A percentile compares a stretch with the other conserved stretches of the same genome.
Conservation (phyloP, 768 basidiomycete genomes). For the Amanita pseudoporphyria region DNA sequence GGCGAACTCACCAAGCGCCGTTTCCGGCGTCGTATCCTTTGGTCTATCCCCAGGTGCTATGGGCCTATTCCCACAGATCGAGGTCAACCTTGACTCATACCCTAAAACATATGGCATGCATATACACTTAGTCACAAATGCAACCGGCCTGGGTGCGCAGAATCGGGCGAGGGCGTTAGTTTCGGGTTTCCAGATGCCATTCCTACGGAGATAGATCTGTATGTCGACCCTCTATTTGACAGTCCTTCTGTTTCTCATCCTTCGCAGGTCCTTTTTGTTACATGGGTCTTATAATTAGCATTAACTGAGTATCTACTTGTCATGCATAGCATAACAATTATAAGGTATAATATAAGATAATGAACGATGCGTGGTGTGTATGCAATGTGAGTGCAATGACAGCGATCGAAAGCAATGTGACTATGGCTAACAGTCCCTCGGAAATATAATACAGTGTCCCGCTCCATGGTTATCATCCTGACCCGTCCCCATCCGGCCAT, state of each 20-base stretch:
- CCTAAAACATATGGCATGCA: conserved; percentile 85
- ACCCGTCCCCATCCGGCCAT: conserved; percentile 32
- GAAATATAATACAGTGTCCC: conserved; percentile 8
- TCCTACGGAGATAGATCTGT: conserved; percentile 35
- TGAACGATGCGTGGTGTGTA: not conserved
- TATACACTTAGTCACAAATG: conserved; percentile 88
- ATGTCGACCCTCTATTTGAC: not conserved
- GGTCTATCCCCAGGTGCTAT: conserved; percentile 81
- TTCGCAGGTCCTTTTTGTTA: not conserved
- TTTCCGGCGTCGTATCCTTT: conserved; percentile 83
- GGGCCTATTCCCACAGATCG: conserved; percentile 91
- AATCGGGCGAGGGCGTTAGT: conserved; percentile 79
- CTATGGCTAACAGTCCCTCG: not conserved
- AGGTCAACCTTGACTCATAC: conserved; percentile 88
- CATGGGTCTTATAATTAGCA: not conserved
- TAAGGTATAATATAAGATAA: conserved; percentile 1
- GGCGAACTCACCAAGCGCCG: conserved; percentile 62
- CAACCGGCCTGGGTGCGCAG: conserved; percentile 81
- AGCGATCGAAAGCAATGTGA: conserved; percentile 12
- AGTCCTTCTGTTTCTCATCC: not conserved
- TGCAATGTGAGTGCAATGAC: not conserved
- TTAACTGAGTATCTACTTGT: not conserved
- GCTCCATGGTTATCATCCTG: not conserved
- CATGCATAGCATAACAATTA: not conserved
- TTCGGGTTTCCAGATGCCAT: conserved; percentile 90